Base-by-base conservation (phyloP, 106 monocot genomes). In the Amphibolis antarctica region DNA sequence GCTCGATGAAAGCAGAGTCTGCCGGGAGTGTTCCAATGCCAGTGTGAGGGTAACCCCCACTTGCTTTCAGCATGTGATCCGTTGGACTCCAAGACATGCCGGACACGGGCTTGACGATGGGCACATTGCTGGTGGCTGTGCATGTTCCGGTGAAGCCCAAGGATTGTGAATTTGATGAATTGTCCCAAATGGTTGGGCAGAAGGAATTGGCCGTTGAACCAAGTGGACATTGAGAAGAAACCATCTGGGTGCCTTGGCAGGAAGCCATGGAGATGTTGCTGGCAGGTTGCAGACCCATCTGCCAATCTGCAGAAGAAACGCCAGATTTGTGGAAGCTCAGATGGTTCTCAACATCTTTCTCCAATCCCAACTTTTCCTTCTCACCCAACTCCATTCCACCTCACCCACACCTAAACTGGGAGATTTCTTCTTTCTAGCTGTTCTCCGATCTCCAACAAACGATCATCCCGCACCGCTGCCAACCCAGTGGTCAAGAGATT, bases 1-100 rank as follows among this genome's bases (percentile, higher is more conserved):
- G 56, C 68, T 84, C 84, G 28, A 81, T 81, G 60, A 88, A 88
- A 25, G 69, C 74, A 0, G 78, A 59, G 36, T 88, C 88, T 12
- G 70, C 44, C 0, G 78, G 74, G 49, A 71, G 65, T 46, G 73
- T 25, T 21, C 75, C 65, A 25, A 53, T 17, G 24, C 50, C 42
- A 15, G 20, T n/a, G n/a, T 66, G 63, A 9, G 60, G 45, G 60
- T 73, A 78, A 15, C 42, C 22, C 15, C 50, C 60, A 11, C 21
- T 24, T 18, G 21, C 46, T 44, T 59, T 65, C 13, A 26, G 4
- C 15, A 76, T 1, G 14, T 28, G 63, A 55, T 75, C 70, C 18
- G 49, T 46, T 28, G 62, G 67, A 59, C 71, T 75, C 79, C 79
- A 80, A 30, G 29, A 9, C 68, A 68, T 28, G 12, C 46, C 48